Evolutionary conservation across 2,329 filamentous ascomycete genomes (phyloP).

Genomic region (Falciphora oryzae): DNA sequence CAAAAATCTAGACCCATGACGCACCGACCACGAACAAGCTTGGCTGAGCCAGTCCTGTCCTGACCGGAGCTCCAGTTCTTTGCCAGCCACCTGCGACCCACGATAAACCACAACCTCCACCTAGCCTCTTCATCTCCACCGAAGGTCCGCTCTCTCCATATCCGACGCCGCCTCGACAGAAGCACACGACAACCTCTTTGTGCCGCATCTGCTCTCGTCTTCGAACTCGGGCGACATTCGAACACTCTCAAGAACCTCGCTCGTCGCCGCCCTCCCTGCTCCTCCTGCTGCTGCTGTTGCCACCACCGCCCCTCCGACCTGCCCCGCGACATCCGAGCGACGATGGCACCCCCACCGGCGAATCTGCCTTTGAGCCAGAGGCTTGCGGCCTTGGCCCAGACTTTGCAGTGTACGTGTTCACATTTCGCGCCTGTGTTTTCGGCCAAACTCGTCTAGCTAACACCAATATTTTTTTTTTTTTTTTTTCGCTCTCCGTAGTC

Average conservation of each 20-base stretch:
- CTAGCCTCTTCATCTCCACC: not conserved
- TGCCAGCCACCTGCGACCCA: not conserved
- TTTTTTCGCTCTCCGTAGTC: conserved; percentile 39
- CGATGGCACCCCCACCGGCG: conserved; percentile 53
- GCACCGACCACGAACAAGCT: not conserved
- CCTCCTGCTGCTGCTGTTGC: not conserved
- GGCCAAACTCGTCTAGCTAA: conserved; percentile 2
- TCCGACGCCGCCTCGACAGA: not conserved
- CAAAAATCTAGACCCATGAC: not conserved
- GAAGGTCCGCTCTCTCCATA: not conserved
- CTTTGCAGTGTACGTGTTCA: conserved; percentile 73
- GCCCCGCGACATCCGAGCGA: not conserved
- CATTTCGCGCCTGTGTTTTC: not conserved
- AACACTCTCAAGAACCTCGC: not conserved
- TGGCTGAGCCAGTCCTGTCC: not conserved
- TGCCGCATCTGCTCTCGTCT: not conserved
- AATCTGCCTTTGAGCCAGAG: conserved; percentile 67
- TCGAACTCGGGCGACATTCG: not conserved
- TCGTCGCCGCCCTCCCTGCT: not conserved
- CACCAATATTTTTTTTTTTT: conserved; percentile 12
- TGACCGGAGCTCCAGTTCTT: not conserved
- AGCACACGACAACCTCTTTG: not conserved
- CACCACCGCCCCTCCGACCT: not conserved
- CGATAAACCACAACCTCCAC: conserved; percentile 1
- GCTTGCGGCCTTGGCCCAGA: conserved; percentile 73